Base-by-base conservation (phyloP, 2,329 filamentous ascomycete species). In the Penicillium sp. region DNA sequence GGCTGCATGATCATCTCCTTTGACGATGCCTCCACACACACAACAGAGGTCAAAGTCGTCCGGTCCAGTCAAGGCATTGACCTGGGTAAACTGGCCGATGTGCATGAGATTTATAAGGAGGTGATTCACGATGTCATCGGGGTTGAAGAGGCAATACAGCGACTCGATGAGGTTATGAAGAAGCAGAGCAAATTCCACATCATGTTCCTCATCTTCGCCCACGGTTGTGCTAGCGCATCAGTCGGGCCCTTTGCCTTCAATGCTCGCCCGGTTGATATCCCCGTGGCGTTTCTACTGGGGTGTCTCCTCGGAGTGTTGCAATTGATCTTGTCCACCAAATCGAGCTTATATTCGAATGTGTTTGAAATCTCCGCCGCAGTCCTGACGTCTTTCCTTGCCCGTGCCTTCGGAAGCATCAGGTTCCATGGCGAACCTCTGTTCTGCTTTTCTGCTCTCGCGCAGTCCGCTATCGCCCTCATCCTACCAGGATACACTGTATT, bases 1-100 rank as follows among this genome's bases (percentile, higher is more conserved):
- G 90, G 90, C 0, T 95, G 90, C 68, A 97, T 97, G 92, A 89
- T 97, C 55, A 89, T 96, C 69, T 93, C 90, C 5, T 96, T 97
- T 68, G 92, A 85, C 50, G 78, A 79, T 50, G 57, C 70, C 10
- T 64, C 72, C 6, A 79, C 78, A 1, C 74, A 78, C 35, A 79
- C 77, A 8, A 76, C 77, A 0, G 75, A 80, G 55, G 74, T 80
- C 31, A 77, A 77, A 53, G 68, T 80, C 5, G 71, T 79, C 6
- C 72, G 75, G 2, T 71, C 74, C 9, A 65, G 65, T 1, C 75
- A 78, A 55, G 76, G 73, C 2, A 73, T 79, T 37, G 75, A 79
- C 48, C 63, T 79, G 5, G 73, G 74, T 2, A 74, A 73, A 24
- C 64, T 79, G 34, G 71, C 71, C 18, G 76, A 79, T 58, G 76